These are phyloP conservation scores for Suillus clintonianus DNA, from an alignment of 768 basidiomycete species.

Conservation along the genomic window DNA sequence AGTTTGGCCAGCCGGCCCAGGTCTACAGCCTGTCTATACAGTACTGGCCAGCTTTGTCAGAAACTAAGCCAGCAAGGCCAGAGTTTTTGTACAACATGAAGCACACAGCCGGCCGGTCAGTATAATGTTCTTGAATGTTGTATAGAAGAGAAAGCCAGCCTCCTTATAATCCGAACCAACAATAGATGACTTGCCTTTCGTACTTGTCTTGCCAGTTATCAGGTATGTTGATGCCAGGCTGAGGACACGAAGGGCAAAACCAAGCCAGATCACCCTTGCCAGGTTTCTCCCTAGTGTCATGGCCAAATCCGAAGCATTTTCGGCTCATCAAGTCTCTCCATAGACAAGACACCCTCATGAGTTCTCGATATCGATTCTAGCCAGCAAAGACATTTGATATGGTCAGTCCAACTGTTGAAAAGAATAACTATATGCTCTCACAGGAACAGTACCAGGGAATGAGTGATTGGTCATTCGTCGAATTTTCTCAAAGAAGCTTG, in stretches of 20 bases:
- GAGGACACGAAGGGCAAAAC: conserved; percentile 32
- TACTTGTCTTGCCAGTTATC: conserved; percentile 14
- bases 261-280: conserved; percentile 8
- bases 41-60: no score
- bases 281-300: conserved; percentile 6
- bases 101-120: no score
- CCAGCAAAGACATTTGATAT: no score
- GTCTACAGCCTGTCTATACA: no score
- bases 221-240: conserved; percentile 26
- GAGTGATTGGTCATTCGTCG: no score
- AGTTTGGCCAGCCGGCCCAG: no score
- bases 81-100: no score
- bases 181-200: conserved; percentile 1
- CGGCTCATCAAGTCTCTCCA: conserved; percentile 4
- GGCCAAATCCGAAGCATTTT: conserved; percentile 8
- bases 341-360: conserved; percentile 8
- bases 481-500: background rate
- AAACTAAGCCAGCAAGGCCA: no score
- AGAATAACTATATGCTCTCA: no score
- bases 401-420: no score
- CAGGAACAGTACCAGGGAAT: no score
- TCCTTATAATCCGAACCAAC: background rate
- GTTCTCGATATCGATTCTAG: conserved; percentile 13
- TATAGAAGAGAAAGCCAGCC: background rate
- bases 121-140: background rate